Conservation (phyloP, 169 alveolate genomes). For the Eimeria mitis region DNA sequence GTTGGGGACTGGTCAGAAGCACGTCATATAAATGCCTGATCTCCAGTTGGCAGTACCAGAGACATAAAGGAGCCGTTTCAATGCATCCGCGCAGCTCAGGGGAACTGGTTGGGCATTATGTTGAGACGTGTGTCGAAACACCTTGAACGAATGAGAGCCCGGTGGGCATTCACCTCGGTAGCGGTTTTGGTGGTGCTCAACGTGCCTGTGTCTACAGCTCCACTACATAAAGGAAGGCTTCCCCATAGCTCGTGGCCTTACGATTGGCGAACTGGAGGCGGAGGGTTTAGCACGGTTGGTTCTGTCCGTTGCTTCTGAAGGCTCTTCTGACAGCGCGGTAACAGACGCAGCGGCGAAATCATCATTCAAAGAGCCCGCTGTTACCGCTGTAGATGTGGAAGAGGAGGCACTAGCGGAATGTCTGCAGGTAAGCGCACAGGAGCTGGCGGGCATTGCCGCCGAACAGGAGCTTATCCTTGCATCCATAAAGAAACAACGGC, state of each 20-base stretch:
- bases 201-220: constrained; percentile 22
- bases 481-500: constrained; percentile 44
- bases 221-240: constrained; percentile 60
- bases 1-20: background rate
- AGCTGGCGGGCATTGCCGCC: constrained; percentile 67
- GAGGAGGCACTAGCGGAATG: constrained; percentile 64
- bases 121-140: background rate
- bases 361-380: background rate
- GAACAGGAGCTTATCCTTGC: constrained; percentile 56
- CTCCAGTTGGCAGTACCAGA: background rate
- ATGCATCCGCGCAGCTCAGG: background rate
- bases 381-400: constrained; percentile 25
- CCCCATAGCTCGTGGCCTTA: constrained; percentile 61
- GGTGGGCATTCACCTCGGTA: too few species aligned
- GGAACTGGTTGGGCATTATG: background rate
- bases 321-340: background rate
- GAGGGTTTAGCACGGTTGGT: constrained; percentile 60
- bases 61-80: background rate
- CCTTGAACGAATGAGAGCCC: background rate
- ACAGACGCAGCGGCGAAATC: background rate
- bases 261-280: constrained; percentile 66
- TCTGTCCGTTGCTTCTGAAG: constrained; percentile 23
- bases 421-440: constrained; percentile 60
- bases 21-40: background rate
- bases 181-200: background rate